These are phyloP conservation scores for Acacia confusa DNA, from an alignment of 306 rosid genomes.

Conservation along the genomic window DNA sequence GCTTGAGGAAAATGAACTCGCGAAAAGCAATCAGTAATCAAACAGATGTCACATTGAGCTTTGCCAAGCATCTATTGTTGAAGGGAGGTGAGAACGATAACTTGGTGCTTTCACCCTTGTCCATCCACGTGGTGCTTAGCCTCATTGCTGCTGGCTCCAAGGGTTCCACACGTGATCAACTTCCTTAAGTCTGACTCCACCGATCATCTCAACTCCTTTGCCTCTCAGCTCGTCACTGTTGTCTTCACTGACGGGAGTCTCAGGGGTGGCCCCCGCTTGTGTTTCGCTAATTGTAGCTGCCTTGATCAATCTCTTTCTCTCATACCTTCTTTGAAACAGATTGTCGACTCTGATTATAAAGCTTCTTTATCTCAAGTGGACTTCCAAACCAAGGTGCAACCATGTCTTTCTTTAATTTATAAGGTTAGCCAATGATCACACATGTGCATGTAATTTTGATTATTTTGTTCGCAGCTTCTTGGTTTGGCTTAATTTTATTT, in stretches of 20 bases:
- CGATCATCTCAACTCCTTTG: conserved; percentile 58
- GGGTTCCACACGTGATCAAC: conserved; percentile 65
- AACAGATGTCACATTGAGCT: conserved; percentile 47
- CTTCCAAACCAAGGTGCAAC: conserved; percentile 41
- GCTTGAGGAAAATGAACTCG: conserved; percentile 51
- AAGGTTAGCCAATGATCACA: not conserved
- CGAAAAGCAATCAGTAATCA: conserved; percentile 50
- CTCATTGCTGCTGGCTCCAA: conserved; percentile 65
- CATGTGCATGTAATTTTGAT: not conserved
- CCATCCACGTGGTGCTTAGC: conserved; percentile 69
- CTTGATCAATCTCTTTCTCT: conserved; percentile 58
- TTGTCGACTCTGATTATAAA: conserved; percentile 48
- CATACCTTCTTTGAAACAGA: conserved; percentile 65
- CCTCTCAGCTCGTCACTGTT: conserved; percentile 55
- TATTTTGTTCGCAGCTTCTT: not conserved
- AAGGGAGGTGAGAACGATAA: conserved; percentile 44
- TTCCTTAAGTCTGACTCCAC: conserved; percentile 69
- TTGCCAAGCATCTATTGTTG: conserved; percentile 53
- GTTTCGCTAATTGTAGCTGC: conserved; percentile 70
- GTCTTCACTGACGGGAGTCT: conserved; percentile 59
- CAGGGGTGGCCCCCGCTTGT: conserved; percentile 72
- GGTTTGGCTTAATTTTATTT: not conserved
- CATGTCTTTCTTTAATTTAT: not conserved
- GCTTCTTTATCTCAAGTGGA: conserved; percentile 57
- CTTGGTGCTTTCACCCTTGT: conserved; percentile 73